These are phyloP conservation scores for barley (Hordeum vulgare) DNA, from an alignment of 176 grass and related monocot species.

Conservation along the genomic window MorexV3_pseudomolecules_assembly NC_058521.1:156170184-156170683, in stretches of 20 bases:
- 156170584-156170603: slow-evolving; percentile 4
- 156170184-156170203: not conserved
- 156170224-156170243: not conserved
- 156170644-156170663: not conserved
- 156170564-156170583: slow-evolving; percentile 4
- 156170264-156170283: not conserved
- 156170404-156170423: not conserved
- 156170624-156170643: not conserved
- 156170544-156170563: not conserved
- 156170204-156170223: not conserved
- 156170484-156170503: not conserved
- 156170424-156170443: not conserved
- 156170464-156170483: not conserved
- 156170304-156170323: not conserved
- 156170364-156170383: not conserved
- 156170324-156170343: not conserved
- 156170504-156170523: not conserved
- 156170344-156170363: not conserved
- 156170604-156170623: not conserved
- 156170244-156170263: not conserved
- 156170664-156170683: not conserved
- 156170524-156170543: not conserved
- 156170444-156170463: not conserved
- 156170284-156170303: not conserved
- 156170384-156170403: no score